A percentile compares a stretch with the other conserved stretches of the same genome.
phyloP scores from a whole-genome alignment of 495 filamentous ascomycete species.

The Penicillium dipodomyicola region DNA sequence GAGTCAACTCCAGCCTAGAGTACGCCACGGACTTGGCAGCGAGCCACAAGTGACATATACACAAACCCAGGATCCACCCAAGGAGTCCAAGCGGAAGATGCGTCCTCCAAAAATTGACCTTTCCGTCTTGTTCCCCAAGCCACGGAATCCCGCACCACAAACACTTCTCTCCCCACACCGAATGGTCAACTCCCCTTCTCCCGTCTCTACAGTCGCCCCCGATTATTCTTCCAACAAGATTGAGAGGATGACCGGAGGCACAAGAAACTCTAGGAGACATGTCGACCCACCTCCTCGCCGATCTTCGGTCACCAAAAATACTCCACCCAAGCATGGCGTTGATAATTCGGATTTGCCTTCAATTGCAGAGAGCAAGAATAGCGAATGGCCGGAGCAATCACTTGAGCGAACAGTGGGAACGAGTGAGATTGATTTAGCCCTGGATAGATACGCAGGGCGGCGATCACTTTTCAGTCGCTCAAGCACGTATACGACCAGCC shows the following conservation, averaged over 20 bases:
- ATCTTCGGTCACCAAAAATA: conserved; percentile 12
- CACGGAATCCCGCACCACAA: conserved; percentile 28
- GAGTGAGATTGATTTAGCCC: conserved; percentile 40
- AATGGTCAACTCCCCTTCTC: conserved; percentile 45
- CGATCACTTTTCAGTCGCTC: conserved; percentile 29
- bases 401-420: conserved; percentile 37
- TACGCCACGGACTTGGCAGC: conserved; percentile 23
- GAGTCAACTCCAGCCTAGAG: conserved; percentile 23
- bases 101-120: conserved; percentile 46
- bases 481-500: conserved; percentile 26
- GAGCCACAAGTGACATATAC: conserved; percentile 30
- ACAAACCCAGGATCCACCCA: conserved; percentile 25
- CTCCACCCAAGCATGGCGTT: conserved; percentile 9
- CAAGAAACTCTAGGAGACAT: conserved; percentile 22
- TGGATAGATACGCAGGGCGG: conserved; percentile 34
- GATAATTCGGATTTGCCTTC: conserved; percentile 25
- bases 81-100: conserved; percentile 42
- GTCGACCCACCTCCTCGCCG: conserved; percentile 31
- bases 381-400: conserved; percentile 31
- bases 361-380: conserved; percentile 23
- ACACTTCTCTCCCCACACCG: conserved; percentile 46
- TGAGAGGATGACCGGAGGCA: conserved; percentile 16
- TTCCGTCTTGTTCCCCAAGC: conserved; percentile 48
- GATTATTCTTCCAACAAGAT: conserved; percentile 25
- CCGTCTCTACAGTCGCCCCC: conserved; percentile 37